Conservation (phyloP, 345 rosid species). For the Microcos paniculata region DNA sequence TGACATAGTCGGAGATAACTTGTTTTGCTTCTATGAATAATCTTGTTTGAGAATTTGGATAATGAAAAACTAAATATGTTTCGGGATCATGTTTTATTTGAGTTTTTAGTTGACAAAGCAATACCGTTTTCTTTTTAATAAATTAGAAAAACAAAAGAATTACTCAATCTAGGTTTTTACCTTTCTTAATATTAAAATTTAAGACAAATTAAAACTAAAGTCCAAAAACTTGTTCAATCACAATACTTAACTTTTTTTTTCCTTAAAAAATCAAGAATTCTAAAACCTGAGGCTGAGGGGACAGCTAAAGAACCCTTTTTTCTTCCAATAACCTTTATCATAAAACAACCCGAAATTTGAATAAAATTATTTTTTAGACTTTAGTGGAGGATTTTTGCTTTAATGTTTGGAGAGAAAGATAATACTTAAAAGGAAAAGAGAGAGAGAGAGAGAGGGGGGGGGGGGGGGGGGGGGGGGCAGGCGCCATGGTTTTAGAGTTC, state of each 20-base stretch:
- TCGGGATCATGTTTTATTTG: not conserved
- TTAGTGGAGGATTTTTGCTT: constrained; percentile 8
- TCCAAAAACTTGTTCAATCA: not conserved
- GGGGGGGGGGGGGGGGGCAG: too few relatives aligned
- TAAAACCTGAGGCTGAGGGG: not conserved
- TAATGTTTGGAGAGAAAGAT: not conserved
- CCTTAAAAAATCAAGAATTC: constrained; percentile 13
- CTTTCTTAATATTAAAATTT: not conserved
- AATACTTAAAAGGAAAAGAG: not conserved
- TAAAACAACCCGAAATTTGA: not conserved
- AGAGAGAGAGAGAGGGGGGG: not conserved
- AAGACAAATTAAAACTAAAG: not conserved
- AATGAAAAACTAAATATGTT: not conserved
- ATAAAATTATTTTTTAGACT: not conserved
- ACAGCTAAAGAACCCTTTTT: not conserved
- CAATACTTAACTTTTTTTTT: not conserved
- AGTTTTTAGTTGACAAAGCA: not conserved
- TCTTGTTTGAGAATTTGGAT: not conserved
- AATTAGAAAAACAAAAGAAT: not conserved
- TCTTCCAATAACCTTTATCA: constrained; percentile 1
- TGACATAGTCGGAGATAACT: not conserved
- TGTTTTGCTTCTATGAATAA: not conserved
- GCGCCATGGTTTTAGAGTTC: constrained; percentile 22
- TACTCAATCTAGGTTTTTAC: constrained; percentile 8
- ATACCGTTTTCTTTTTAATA: not conserved